Evolutionary conservation across 2,329 filamentous ascomycete genomes (phyloP).

Genomic region (Ceratocystis variospora): DNA sequence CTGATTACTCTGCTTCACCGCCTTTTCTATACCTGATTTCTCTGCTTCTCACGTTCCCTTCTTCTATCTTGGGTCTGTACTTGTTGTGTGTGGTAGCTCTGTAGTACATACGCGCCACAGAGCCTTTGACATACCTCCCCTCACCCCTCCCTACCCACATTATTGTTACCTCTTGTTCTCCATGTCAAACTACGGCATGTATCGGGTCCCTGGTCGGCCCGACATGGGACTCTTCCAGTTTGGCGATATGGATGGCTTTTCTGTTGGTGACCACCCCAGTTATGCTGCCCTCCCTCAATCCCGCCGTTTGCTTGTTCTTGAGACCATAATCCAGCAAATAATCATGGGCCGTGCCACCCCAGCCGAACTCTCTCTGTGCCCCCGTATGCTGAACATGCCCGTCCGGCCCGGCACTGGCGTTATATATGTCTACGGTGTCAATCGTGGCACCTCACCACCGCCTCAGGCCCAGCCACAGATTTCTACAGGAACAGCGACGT

Average conservation of each 20-base stretch:
- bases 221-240: conserved; percentile 8
- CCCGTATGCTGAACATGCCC: conserved; percentile 9
- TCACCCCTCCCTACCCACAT: background rate
- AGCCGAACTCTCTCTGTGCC: conserved; percentile 2
- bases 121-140: background rate
- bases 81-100: too few species aligned
- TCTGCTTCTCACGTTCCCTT: background rate
- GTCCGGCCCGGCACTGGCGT: background rate
- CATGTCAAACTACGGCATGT: conserved; percentile 10
- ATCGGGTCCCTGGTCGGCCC: conserved; percentile 2
- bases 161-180: background rate
- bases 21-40: background rate
- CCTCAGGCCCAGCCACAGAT: too few species aligned
- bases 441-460: background rate
- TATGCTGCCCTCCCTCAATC: conserved; percentile 2
- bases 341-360: background rate
- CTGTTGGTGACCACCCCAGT: conserved; percentile 4
- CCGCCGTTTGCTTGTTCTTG: conserved; percentile 3
- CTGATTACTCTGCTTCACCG: background rate
- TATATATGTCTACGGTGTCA: conserved; percentile 7
- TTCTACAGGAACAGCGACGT: background rate
- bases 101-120: background rate
- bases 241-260: conserved; percentile 7
- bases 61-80: background rate
- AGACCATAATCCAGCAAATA: conserved; percentile 9